phyloP scores from a whole-genome alignment of 2,329 filamentous ascomycete species.

The Neurospora sp. region DNA sequence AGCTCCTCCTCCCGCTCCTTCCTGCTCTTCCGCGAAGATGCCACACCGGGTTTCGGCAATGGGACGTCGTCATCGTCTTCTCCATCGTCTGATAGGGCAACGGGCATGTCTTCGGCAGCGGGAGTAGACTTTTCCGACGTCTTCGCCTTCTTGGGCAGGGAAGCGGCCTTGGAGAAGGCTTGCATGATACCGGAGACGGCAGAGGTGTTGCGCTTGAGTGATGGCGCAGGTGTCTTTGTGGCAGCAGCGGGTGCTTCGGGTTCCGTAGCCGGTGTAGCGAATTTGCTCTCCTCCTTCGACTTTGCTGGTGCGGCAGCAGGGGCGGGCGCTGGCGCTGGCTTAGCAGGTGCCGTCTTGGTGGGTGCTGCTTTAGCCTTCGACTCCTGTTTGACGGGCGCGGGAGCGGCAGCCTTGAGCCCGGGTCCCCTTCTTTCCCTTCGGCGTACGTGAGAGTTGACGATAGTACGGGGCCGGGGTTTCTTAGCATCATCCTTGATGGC shows the following conservation, averaged over 20 bases:
- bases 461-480: constrained; percentile 54
- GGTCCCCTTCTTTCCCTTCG: constrained; percentile 35
- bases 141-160: constrained; percentile 40
- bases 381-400: constrained; percentile 17
- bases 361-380: constrained; percentile 11
- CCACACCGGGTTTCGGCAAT: constrained; percentile 25
- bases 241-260: constrained; percentile 21
- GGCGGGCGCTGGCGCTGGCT: constrained; percentile 12
- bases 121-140: constrained; percentile 26
- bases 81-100: constrained; percentile 42
- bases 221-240: constrained; percentile 29
- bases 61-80: constrained; percentile 46
- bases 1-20: constrained; percentile 58
- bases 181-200: constrained; percentile 54
- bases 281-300: constrained; percentile 27
- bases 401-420: constrained; percentile 18
- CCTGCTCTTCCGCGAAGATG: constrained; percentile 31
- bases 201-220: constrained; percentile 49
- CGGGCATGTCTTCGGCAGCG: constrained; percentile 34
- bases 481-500: constrained; percentile 32
- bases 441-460: constrained; percentile 61
- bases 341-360: constrained; percentile 15
- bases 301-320: constrained; percentile 9
- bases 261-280: constrained; percentile 28
- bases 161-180: constrained; percentile 60